Evolutionary conservation across 306 rosid species (phyloP), one percentile per base, ranked within the genome.

Genomic region (Senna tora): DNA sequence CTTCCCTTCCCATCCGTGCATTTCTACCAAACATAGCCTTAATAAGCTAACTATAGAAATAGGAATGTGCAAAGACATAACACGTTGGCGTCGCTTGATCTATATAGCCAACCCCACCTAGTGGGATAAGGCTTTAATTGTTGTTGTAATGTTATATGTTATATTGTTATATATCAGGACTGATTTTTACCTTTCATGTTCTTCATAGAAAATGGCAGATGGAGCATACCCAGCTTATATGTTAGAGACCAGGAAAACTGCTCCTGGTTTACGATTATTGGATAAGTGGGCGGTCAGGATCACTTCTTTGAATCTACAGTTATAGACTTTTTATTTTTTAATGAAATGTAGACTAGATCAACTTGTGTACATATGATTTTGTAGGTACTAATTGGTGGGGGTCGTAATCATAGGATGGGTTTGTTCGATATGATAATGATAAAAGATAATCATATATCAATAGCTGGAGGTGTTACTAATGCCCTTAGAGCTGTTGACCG

Each of bases 381-480:
- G 15, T 72, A 89, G 98, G 95, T 94, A 38, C 81, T 94, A 52
- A 89, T 94, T 53, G 97, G 97, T 17, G 95, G 98, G 68, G 97
- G 96, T 33, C 79, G 67, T 50, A 94, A 94, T 73, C 98, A 91
- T 80, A 83, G 98, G 81, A 83, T 94, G 97, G 96, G 96, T 33
- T 85, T 91, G 75, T 89, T 94, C 22, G 92, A 94, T 79, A 91
- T 94, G 98, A 94, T 91, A 67, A 82, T 94, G 88, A 89, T 94
- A 84, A 94, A 91, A 79, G 98, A 94, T 79, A 94, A 91, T 77
- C 96, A 94, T 78, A 94, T 94, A 73, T 87, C 95, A 63, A 82
- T 85, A 59, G 90, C 98, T 25, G 97, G 98, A 65, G 84, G 96
- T 61, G 77, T 87, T 78, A 71, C 80, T 1, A 84, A 79, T 77